phyloP scores from a whole-genome alignment of 306 rosid species.

The Prinsepia uniflora region DNA sequence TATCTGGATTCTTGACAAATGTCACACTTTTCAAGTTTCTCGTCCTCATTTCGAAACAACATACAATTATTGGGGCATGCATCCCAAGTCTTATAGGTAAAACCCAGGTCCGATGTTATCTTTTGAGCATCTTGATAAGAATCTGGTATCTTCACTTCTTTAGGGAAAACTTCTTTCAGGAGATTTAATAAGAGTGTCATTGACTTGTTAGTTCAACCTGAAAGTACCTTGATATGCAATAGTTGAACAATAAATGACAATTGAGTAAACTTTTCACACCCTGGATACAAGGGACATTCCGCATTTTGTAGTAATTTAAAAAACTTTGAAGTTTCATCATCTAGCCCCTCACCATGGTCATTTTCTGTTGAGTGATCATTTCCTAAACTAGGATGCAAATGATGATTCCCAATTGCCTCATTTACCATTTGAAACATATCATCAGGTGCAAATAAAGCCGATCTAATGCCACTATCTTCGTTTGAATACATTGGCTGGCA shows the following conservation, averaged over 20 bases:
- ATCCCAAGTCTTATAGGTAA: conserved; percentile 7
- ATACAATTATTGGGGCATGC: neutral
- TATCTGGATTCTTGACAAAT: too few species aligned
- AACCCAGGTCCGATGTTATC: neutral
- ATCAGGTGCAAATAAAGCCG: neutral
- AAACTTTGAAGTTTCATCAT: neutral
- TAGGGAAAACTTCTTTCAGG: neutral
- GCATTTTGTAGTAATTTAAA: neutral
- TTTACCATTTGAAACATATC: neutral
- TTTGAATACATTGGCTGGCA: neutral
- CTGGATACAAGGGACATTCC: neutral
- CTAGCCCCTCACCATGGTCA: neutral
- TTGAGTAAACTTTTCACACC: neutral
- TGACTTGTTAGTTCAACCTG: neutral
- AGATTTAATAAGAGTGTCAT: neutral
- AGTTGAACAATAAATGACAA: neutral
- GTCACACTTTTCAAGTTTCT: too few species aligned
- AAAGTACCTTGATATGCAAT: neutral
- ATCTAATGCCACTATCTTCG: neutral
- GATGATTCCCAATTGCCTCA: neutral
- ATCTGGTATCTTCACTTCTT: neutral
- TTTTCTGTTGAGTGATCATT: neutral
- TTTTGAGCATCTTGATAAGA: neutral
- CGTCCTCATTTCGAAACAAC: too few species aligned
- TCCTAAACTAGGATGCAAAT: neutral